A percentile compares a stretch with the other conserved stretches of the same genome.
Evolutionary conservation across 2,329 filamentous ascomycete genomes (phyloP).

Genomic region (Decorospora gaudefroyi): DNA sequence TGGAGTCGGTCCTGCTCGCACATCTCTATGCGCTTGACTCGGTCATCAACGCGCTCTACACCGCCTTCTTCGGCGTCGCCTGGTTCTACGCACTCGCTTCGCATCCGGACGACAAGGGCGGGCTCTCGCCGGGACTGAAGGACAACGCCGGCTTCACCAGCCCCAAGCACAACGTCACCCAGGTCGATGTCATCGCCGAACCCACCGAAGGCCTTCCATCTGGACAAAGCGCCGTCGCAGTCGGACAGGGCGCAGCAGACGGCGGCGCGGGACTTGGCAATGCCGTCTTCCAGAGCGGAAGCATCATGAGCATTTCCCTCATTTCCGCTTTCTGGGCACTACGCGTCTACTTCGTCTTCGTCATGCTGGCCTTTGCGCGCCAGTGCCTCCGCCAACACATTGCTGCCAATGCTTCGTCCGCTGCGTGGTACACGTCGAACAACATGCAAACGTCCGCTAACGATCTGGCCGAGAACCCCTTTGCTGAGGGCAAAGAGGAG

Average conservation of each 20-base stretch:
- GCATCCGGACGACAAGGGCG: constrained; percentile 51
- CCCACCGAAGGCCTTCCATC: constrained; percentile 52
- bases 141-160: constrained; percentile 68
- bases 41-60: constrained; percentile 79
- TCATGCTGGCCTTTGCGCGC: constrained; percentile 82
- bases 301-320: constrained; percentile 75
- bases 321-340: constrained; percentile 75
- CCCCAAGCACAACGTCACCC: constrained; percentile 64
- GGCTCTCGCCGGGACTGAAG: constrained; percentile 60
- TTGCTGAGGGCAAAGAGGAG: constrained; percentile 69
- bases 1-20: constrained; percentile 79
- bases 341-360: constrained; percentile 79
- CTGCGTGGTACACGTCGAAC: constrained; percentile 49
- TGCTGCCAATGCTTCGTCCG: constrained; percentile 50
- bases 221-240: constrained; percentile 60
- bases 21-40: constrained; percentile 87
- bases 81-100: constrained; percentile 81
- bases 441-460: constrained; percentile 49
- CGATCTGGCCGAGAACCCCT: constrained; percentile 67
- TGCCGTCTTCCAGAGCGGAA: constrained; percentile 67
- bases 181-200: constrained; percentile 59
- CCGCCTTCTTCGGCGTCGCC: constrained; percentile 75
- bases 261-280: constrained; percentile 60
- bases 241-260: constrained; percentile 46
- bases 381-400: constrained; percentile 74